Evolutionary conservation across 768 basidiomycete species (phyloP), one percentile per base, ranked within the genome.

Genomic region (Dentipellis sp.): DNA sequence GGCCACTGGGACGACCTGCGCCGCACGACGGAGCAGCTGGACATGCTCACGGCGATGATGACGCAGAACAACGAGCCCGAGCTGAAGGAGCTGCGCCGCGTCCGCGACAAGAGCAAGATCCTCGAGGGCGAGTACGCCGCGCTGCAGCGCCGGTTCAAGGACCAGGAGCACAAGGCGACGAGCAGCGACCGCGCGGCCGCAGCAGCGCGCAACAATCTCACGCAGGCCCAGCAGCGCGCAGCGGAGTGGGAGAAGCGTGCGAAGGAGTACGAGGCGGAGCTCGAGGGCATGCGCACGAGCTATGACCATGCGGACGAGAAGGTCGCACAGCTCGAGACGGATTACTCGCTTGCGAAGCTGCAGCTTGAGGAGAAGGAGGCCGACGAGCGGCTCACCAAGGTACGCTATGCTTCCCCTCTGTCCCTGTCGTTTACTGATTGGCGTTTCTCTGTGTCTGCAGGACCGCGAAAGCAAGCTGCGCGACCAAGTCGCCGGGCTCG

Each of bases 241-340:
- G 71, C 79, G 3, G 91, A 93, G 63, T 91, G 87, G 88, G 91
- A 93, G 69, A 79, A 79, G 59, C 83, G 83, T 21, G 81, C 86
- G 17, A 83, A 83, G 63, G 86, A 88, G 59, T 77, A 78, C 45
- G 86, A 90, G 67, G 71, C 73, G 19, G 78, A 84, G 55, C 68
- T 90, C 17, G 84, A 86, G 64, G 64, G 76, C 61, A 75, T 75
- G 29, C 77, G 75, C 58, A 81, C 80, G 35, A 78, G 78, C 63
- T 67, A 89, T 14, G 86, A 91, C 37, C 79, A 86, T 53, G 72
- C 77, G 9, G 88, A 90, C 60, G 82, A 85, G 64, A 74, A 73
- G 0, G 80, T 81, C 17, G 65, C 71, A 10, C 87, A 88, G 67
- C 68, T 90, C 37, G 86, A 88, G 29, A 78, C 82, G 8, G 90